Base-by-base conservation (phyloP, 2,329 filamentous ascomycete genomes). In the Dactylellina parvicollis region DNA sequence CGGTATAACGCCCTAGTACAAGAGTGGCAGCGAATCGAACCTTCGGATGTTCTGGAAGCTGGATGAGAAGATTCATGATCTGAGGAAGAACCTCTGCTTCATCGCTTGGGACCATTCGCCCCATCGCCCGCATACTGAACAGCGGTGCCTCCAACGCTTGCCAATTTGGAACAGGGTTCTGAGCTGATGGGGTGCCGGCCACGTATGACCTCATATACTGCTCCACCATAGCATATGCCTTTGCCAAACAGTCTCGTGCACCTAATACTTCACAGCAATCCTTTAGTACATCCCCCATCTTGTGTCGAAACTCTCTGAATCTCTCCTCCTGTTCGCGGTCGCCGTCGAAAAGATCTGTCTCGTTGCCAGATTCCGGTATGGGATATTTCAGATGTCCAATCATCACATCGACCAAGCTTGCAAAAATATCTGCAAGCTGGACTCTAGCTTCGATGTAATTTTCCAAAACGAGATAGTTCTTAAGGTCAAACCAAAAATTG, bases 21-120 rank as follows among this genome's bases (percentile, higher is more conserved):
- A 99, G 97, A 78, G 98, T 96, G 4, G 94, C 94, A 75, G 96
- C 94, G 81, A 99, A 99, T 5, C 93, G 92, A n/a, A 99, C 86
- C 83, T 98, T 99, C 81, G 98, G 92, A 78, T 99, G 95, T 78
- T 91, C 89, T 0, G 95, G 95, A 73, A 99, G 96, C 79, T 96
- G 91, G 9, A 96, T 92, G 75, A 99, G 88, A 65, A 99, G 85
- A 16, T 93, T 93, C 83, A 99, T 96, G 14, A 99, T 88, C 79
- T 94, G 91, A 2, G 92, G 91, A 40, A 99, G 85, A 77, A 99
- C 91, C 38, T 92, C 88, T 76, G 85, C 89, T 81, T 99, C 95
- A 52, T 96, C 90, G 69, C 89, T 89, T 62, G 94, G 90, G 10
- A 99, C 94, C 92, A 98, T 96, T 67, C 93, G 90, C 3, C 95